A percentile compares a stretch with the other conserved stretches of the same genome.
phyloP scores from a whole-genome alignment of 306 rosid genomes.

The Echinosophora koreensis region DNA sequence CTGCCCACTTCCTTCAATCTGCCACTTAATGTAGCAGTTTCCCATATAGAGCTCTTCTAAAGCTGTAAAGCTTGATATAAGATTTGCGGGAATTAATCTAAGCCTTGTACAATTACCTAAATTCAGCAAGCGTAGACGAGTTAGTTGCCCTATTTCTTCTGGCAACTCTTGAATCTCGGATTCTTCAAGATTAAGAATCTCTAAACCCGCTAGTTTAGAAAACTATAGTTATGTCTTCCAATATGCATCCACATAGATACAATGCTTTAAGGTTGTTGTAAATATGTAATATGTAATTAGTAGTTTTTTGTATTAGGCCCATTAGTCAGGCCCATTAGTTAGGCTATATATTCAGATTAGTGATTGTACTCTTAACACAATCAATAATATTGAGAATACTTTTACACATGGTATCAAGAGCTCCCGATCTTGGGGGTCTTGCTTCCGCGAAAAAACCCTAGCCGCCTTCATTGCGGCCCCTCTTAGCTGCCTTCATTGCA shows the following conservation, averaged over 20 bases:
- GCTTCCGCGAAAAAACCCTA: no score
- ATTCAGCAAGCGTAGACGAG: slow-evolving; percentile 38
- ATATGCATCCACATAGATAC: background rate
- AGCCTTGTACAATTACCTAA: slow-evolving; percentile 35
- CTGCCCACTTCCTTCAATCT: background rate
- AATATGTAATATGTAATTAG: no score
- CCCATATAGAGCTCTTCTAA: slow-evolving; percentile 43
- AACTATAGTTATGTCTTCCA: background rate
- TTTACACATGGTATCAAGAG: no score
- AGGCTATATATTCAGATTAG: no score
- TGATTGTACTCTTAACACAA: no score
- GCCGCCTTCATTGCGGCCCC: no score
- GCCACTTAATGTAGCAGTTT: background rate
- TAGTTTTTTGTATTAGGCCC: no score
- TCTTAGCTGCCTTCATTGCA: no score
- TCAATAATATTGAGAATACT: no score
- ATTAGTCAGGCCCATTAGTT: no score
- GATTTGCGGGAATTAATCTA: slow-evolving; percentile 32
- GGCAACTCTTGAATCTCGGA: slow-evolving; percentile 39
- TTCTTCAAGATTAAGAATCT: background rate
- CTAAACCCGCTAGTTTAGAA: background rate
- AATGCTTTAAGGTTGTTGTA: background rate
- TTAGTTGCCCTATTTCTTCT: slow-evolving; percentile 30
- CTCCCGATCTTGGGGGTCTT: no score
- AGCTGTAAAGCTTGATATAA: slow-evolving; percentile 42